A percentile compares a stretch with the other conserved stretches of the same genome.
phyloP scores from a whole-genome alignment of 257 asterid genomes.

The Haberlea rhodopensis region DNA sequence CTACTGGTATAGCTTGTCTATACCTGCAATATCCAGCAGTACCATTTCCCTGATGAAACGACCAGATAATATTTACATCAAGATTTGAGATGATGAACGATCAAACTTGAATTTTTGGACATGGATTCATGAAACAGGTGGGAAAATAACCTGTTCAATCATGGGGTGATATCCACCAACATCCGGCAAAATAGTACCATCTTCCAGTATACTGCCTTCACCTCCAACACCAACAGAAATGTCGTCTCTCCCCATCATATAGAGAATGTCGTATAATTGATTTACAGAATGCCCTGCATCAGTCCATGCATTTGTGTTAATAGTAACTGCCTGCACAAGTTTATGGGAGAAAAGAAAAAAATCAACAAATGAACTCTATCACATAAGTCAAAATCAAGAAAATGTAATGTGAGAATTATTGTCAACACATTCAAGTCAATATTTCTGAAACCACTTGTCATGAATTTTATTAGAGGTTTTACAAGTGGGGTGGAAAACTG shows the following conservation, averaged over 20 bases:
- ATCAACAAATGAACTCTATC: too few relatives aligned
- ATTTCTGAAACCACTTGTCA: too few relatives aligned
- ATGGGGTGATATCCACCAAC: conserved; percentile 93
- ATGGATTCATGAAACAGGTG: not conserved
- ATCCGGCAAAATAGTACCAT: conserved; percentile 61
- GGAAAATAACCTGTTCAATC: conserved; percentile 69
- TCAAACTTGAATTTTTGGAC: not conserved
- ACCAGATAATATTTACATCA: not conserved
- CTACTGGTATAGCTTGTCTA: conserved; percentile 77
- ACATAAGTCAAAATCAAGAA: not conserved
- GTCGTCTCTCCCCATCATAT: conserved; percentile 93
- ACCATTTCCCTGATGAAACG: conserved; percentile 44
- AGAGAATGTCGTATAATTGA: conserved; percentile 76
- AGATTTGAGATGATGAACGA: not conserved
- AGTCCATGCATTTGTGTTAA: conserved; percentile 70
- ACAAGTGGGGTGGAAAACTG: too few relatives aligned
- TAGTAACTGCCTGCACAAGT: conserved; percentile 64
- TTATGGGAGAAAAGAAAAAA: not conserved
- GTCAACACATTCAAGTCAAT: too few relatives aligned
- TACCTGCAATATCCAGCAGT: conserved; percentile 87
- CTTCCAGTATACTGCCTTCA: conserved; percentile 75
- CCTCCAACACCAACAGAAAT: conserved; percentile 88
- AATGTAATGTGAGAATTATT: too few relatives aligned
- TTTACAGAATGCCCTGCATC: conserved; percentile 76
- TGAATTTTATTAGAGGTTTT: too few relatives aligned